Evolutionary conservation across 176 grass and related monocot genomes (phyloP).

Genomic region (Aechmea fasciata): DNA sequence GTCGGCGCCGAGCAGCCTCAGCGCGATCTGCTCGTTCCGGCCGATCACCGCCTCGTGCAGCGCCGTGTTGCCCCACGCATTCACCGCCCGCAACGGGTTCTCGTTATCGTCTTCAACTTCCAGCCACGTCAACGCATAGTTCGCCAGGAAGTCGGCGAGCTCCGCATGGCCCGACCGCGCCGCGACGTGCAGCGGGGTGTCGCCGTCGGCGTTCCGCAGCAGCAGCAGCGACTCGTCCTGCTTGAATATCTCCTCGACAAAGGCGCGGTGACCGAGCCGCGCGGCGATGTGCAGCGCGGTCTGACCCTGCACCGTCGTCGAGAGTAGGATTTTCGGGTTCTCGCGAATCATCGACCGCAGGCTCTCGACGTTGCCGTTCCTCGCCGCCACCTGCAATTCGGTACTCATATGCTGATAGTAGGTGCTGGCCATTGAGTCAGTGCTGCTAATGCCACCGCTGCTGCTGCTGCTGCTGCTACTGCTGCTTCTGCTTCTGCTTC

Average conservation of each 20-base stretch:
- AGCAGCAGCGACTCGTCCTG: conserved; percentile 12
- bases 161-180: conserved; percentile 26
- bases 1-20: conserved; percentile 38
- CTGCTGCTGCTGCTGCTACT: no score
- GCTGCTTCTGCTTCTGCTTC: no score
- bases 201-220: conserved; percentile 29
- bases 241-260: conserved; percentile 19
- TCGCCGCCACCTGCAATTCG: conserved; percentile 33
- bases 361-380: conserved; percentile 14
- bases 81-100: neutral
- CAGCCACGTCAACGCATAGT: neutral
- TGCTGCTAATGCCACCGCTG: no score
- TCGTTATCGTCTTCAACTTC: neutral
- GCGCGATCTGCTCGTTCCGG: conserved; percentile 15
- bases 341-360: neutral
- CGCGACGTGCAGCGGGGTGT: conserved; percentile 65
- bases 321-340: neutral
- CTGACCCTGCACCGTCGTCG: conserved; percentile 38
- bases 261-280: conserved; percentile 10
- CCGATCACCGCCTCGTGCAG: conserved; percentile 53
- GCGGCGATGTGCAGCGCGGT: conserved; percentile 60
- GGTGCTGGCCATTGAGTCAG: no score
- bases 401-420: conserved; percentile 29
- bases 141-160: conserved; percentile 14
- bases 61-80: conserved; percentile 28